phyloP scores from a whole-genome alignment of 2,329 filamentous ascomycete genomes.

The Trichoderma koningiopsis region DNA sequence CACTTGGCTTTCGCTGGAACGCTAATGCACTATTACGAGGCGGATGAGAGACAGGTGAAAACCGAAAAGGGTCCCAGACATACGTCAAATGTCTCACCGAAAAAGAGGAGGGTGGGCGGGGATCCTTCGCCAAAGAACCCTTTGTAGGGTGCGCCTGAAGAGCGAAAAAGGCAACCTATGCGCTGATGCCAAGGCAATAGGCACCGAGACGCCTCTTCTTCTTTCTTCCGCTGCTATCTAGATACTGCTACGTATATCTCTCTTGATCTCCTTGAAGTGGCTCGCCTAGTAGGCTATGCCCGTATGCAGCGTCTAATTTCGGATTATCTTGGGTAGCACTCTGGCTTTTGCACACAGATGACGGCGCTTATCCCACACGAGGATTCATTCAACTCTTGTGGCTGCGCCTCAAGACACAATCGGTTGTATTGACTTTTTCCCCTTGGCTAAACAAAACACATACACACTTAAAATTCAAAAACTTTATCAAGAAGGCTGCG shows the following conservation, averaged over 20 bases:
- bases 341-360: not conserved
- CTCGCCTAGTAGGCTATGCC: not conserved
- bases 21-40: not conserved
- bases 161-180: not conserved
- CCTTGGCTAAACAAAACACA: not conserved
- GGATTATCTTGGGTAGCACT: not conserved
- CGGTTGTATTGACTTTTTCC: not conserved
- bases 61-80: not conserved
- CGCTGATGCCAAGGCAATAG: not conserved
- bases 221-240: not conserved
- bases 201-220: not conserved
- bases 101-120: not conserved
- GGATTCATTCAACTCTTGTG: not conserved
- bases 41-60: not conserved
- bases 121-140: not conserved
- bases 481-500: not conserved
- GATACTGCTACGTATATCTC: not conserved
- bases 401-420: slow-evolving; percentile 11
- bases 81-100: slow-evolving; percentile 17
- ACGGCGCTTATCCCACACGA: slow-evolving; percentile 17
- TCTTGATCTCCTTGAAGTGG: not conserved
- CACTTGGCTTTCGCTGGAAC: not conserved
- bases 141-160: not conserved
- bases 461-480: not conserved
- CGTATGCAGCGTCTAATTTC: slow-evolving; percentile 7